Percentiles rank a stretch among this genome's conserved stretches.
Evolutionary conservation across 1,284 basidiomycete species (phyloP).

Genomic region (Ustilago esculenta): DNA sequence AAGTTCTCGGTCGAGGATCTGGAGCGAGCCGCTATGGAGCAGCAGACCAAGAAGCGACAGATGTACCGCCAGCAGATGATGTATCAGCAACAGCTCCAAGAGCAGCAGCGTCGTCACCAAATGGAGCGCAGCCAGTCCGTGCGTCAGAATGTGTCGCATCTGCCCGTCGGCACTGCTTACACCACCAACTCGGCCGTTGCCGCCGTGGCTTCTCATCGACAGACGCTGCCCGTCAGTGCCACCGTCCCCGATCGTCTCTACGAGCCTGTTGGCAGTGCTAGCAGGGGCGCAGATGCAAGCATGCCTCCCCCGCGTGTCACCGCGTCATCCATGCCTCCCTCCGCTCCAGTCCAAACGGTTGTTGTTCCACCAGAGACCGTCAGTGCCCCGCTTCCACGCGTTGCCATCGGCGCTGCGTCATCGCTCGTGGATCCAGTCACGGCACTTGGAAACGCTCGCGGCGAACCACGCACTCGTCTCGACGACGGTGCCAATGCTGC

Average conservation of each 20-base stretch:
- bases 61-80: slow-evolving; percentile 66
- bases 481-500: slow-evolving; percentile 23
- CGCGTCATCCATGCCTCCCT: neutral
- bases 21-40: slow-evolving; percentile 65
- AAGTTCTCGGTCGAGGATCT: slow-evolving; percentile 65
- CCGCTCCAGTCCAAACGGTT: slow-evolving; percentile 1
- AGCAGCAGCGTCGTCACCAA: slow-evolving; percentile 56
- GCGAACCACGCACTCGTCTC: slow-evolving; percentile 49
- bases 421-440: slow-evolving; percentile 36
- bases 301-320: slow-evolving; percentile 1
- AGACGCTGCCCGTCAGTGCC: slow-evolving; percentile 43
- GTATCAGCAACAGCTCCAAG: slow-evolving; percentile 61
- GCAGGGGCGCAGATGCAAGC: slow-evolving; percentile 5
- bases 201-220: slow-evolving; percentile 28
- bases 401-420: neutral
- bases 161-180: slow-evolving; percentile 45
- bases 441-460: slow-evolving; percentile 46
- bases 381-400: slow-evolving; percentile 11
- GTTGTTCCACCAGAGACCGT: neutral
- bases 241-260: slow-evolving; percentile 44
- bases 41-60: slow-evolving; percentile 66
- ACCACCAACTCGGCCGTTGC: slow-evolving; percentile 39
- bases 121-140: slow-evolving; percentile 51
- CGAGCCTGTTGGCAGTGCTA: slow-evolving; percentile 37
- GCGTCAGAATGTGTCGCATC: slow-evolving; percentile 31